Evolutionary conservation across 202 grass and related monocot genomes (phyloP), one percentile per base, ranked within the genome.

Genomic region (Carex arenaria): DNA sequence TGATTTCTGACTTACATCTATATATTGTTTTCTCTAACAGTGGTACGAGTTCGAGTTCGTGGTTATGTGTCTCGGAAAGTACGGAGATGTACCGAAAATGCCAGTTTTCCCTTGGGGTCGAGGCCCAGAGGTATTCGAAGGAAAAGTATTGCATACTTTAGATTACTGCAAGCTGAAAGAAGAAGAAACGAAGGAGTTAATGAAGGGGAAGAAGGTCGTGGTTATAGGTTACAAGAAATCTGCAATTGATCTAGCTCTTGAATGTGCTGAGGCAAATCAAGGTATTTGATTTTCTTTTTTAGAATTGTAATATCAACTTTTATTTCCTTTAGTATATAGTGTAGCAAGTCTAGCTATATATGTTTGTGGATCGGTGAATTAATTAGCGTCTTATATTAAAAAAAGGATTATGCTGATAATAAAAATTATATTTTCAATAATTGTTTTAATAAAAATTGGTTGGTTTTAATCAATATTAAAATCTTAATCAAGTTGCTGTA

Each of bases 161-260:
- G 96, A 98, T 61, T 98, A 98, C 72, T 98, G 93, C 88, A 98
- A 93, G 85, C 96, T 98, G 31, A 84, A 67, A 57, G 83, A 88
- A 51, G 81, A 92, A 45, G 89, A 90, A 69, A 83, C 80, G 1
- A 92, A 89, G 32, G 61, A 90, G 67, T 83, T 95, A 9, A 98
- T 95, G 96, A 83, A 67, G 81, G 93, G 93, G 51, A 98, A 95
- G 86, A 95, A 98, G 89, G 96, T 89, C 0, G 93, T 93, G 5
- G 80, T 98, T 0, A 82, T 98, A 10, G 95, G 95, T 3, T 98
- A 93, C 93, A 98, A 98, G 93, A 98, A 98, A 87, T 95, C 93
- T 17, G 91, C 89, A 65, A 98, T 98, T 52, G 95, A 98, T 79
- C 93, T 98, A 10, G 93, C 95, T 0, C 72, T 90, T 4, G 95